Base-by-base conservation (phyloP, 805 yeast genomes). In the Zygoascus tannicola region DNA sequence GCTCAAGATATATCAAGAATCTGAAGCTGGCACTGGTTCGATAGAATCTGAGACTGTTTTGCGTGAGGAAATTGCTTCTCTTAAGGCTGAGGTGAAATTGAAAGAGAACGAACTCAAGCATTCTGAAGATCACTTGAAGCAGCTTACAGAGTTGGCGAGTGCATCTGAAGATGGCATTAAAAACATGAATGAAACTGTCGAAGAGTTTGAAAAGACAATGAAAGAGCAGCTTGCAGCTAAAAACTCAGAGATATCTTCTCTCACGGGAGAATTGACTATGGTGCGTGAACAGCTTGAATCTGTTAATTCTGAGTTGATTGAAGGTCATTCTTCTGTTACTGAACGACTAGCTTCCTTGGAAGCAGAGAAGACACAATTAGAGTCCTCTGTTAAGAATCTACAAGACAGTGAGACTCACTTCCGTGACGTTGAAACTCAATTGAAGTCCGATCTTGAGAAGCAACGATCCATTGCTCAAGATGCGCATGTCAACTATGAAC, bases 121-220 rank as follows among this genome's bases (percentile, higher is more conserved):
- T 14, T 75, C 85, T 0, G 74, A 74, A 50, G 66, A 72, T n/a
- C 77, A 73, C 53, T 70, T 75, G 7, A 69, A 69, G n/a, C 79
- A 81, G 51, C 74, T 80, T 56, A 75, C 78, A 45, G 66, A 65
- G n/a, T 70, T 85, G 34, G 78, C 87, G 0, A 62, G 63, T 41
- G 76, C 82, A 12, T 76, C 85, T 3, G 94, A 85, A 55, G 75
- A 73, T 42, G 77, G 87, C 4, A 66, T 85, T 32, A 61, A 65
- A 32, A 67, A 70, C 38, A 65, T 84, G 47, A 26, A 32, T 14
- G 33, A 34, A 5, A 21, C 16, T 21, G 16, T 18, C 21, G 64
- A 65, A 18, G 66, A 80, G 1, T 81, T 73, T 56, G 85, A 72
- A 40, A 61, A 60, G 38, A 71, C 60, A 49, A 72, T 69, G 49